Evolutionary conservation across 139 green algal species (phyloP).

Genomic region (Coccomyxa sp.): DNA sequence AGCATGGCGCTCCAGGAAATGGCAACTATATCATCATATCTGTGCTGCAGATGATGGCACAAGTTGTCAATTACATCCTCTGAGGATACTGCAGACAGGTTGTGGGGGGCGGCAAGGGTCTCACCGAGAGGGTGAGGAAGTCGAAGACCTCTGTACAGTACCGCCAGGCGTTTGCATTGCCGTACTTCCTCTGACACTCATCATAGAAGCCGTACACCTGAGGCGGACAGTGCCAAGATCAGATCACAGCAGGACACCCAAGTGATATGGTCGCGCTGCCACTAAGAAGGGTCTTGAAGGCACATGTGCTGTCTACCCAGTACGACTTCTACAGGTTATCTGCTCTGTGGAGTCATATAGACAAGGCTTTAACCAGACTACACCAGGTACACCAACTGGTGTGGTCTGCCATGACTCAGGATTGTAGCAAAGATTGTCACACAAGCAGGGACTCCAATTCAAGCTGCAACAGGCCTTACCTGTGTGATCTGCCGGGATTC

Average conservation of each 20-base stretch:
- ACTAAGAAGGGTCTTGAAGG: too few species aligned
- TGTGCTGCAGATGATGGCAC: too few species aligned
- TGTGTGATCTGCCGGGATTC: slow-evolving; percentile 99
- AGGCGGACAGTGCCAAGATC: too few species aligned
- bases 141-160: slow-evolving; percentile 99
- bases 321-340: too few species aligned
- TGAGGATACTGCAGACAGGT: slow-evolving; percentile 14
- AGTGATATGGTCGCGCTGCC: too few species aligned
- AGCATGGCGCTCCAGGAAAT: too few species aligned
- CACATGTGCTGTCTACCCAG: too few species aligned
- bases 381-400: not conserved
- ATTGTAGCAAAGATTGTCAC: too few species aligned
- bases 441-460: not conserved
- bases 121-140: slow-evolving; percentile 88
- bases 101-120: not conserved
- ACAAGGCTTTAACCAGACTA: not conserved
- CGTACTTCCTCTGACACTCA: slow-evolving; percentile 98
- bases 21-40: too few species aligned
- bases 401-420: not conserved
- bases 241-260: too few species aligned
- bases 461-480: slow-evolving; percentile 32
- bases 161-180: slow-evolving; percentile 97
- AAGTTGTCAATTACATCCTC: too few species aligned
- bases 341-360: too few species aligned
- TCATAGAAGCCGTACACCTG: slow-evolving; percentile 99